Base-by-base conservation (phyloP, 192 early-diverging fungal species). In the Dissophora ornata region DNA sequence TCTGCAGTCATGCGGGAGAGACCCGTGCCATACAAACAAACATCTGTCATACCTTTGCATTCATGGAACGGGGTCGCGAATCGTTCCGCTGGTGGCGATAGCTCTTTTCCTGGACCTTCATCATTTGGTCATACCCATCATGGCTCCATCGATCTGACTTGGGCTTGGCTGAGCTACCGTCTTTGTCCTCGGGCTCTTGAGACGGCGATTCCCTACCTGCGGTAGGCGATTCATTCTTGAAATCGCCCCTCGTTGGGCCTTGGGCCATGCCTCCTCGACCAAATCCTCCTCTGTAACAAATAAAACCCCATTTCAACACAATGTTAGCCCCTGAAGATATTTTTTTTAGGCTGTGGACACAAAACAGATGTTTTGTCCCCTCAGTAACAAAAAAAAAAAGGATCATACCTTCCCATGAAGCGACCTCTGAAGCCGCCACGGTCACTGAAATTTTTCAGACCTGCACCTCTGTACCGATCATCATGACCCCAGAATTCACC, bases 401-500 rank as follows among this genome's bases (percentile, higher is more conserved):
- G n/a, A 22, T 18, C 33, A 25, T 67, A 77, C 73, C 73, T 67
- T 62, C 73, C 73, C 73, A 77, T 67, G 30, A 67, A 77, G 4
- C 64, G 73, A 36, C 73, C 73, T 26, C 73, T 40, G 50, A 77
- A 77, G 33, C 57, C 57, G 19, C 73, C 73, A 21, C 73, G 63
- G 30, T 77, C 73, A 9, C 64, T 46, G 54, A 77, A 77, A 34
- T 86, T 82, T 28, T 73, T 84, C 42, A 87, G 33, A 25, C 79
- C 78, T 62, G 82, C 85, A 6, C 79, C 82, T 52, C 84, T 69
- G 56, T 81, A 87, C 24, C 85, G 83, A 57, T 87, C 85, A 68
- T 87, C 85, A 54, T 87, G 85, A 26, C 83, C 81, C 85, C 85
- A 87, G 46, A 87, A 87, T 53, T 83, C 78, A 9, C 85, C 85